Base-by-base conservation (phyloP, 2,329 filamentous ascomycete genomes). In the Aspergillus niger region DNA sequence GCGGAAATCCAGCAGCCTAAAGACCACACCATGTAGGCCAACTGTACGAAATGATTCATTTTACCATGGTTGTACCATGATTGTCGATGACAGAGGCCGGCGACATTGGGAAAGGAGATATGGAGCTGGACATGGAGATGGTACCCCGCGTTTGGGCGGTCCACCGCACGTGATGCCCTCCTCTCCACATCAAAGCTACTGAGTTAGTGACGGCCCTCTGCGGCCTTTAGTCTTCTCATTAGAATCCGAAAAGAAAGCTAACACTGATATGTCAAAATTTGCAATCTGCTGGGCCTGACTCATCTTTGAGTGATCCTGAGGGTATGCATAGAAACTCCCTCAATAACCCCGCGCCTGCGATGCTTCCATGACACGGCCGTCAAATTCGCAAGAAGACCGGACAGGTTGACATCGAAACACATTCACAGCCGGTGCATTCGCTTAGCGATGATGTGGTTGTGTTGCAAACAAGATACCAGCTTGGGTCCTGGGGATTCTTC, bases 91-190 rank as follows among this genome's bases (percentile, higher is more conserved):
- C 15, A 30, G 47, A 30, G n/a, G 28, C 28, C 20, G 26, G 38
- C 13, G 24, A 28, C 26, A 24, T 32, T 47, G 2, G 26, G 28
- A 26, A 17, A 36, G 7, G 47, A 24, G 52, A 49, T 49, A 49
- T 20, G 20, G 32, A 50, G 13, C 24, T 39, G 55, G 26, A 44
- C 17, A n/a, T 57, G 24, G 55, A 57, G 26, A 43, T 8, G 22
- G 36, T 24, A 55, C 53, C 53, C 53, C 53, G 53, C 53, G 53
- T 55, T 55, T 55, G 26, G 39, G 53, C 53, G 30, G 15, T 32
- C 28, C 11, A 22, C 28, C 28, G 26, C 53, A 55, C 53, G 53
- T 55, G 53, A 55, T 15, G 39, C 10, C 38, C 22, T 48, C 20
- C 17, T 11, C 28, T 28, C 22, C 13, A 41, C 24, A 17, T 7